A percentile compares a stretch with the other conserved stretches of the same genome.
Conservation (phyloP, 2,329 filamentous ascomycete species). For the Apiospora malaysiana region DNA sequence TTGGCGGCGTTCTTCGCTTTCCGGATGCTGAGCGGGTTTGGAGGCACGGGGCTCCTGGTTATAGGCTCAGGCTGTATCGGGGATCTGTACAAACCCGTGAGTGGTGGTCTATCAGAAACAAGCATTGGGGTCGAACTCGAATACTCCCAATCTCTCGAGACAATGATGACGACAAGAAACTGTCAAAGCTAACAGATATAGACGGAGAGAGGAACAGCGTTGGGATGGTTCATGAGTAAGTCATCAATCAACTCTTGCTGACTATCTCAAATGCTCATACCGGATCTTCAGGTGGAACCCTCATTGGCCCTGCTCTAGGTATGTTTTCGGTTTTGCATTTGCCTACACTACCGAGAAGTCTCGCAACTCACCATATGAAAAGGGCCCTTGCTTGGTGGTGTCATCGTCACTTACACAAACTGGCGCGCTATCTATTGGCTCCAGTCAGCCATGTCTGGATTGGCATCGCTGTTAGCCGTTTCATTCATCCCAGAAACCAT, state of each 20-base stretch:
- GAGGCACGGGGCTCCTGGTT: slow-evolving; percentile 46
- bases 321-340: not conserved
- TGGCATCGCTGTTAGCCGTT: slow-evolving; percentile 36
- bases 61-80: slow-evolving; percentile 45
- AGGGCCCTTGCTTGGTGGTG: slow-evolving; percentile 39
- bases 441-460: slow-evolving; percentile 38
- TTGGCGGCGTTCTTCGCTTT: slow-evolving; percentile 43
- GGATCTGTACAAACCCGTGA: slow-evolving; percentile 45
- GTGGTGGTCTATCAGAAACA: not conserved
- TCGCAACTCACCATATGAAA: not conserved
- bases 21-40: slow-evolving; percentile 42
- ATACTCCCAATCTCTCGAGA: not conserved
- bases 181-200: not conserved
- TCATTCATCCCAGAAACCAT: slow-evolving; percentile 32
- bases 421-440: slow-evolving; percentile 42
- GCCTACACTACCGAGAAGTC: not conserved
- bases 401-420: slow-evolving; percentile 38
- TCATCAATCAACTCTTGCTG: not conserved
- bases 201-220: slow-evolving; percentile 13
- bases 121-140: too few species aligned
- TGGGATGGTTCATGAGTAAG: slow-evolving; percentile 11
- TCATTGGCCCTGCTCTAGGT: slow-evolving; percentile 50
- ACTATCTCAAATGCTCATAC: slow-evolving; percentile 33
- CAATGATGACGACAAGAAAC: not conserved
- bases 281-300: slow-evolving; percentile 47